phyloP scores from a whole-genome alignment of 192 early-diverging fungal genomes.

The Borealophlyctis nickersoniae region DNA sequence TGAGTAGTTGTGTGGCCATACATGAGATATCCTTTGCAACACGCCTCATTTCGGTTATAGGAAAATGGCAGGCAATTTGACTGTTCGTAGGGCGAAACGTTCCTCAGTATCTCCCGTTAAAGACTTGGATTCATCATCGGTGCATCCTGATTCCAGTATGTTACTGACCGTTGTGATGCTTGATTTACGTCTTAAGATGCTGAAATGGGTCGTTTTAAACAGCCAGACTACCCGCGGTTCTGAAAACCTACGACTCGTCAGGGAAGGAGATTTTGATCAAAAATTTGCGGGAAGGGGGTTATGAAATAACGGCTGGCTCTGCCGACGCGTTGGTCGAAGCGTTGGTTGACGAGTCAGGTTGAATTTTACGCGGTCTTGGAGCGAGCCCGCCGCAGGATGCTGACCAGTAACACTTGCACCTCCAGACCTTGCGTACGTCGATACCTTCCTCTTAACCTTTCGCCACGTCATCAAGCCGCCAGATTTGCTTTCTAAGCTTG shows the following conservation, averaged over 20 bases:
- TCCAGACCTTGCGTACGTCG: slow-evolving; percentile 18
- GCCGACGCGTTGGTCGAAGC: slow-evolving; percentile 23
- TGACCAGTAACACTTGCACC: neutral
- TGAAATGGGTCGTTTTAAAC: no score
- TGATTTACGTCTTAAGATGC: no score
- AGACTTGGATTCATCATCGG: no score
- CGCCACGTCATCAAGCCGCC: slow-evolving; percentile 22
- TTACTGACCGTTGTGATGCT: no score
- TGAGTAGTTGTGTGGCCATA: no score
- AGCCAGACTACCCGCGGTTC: slow-evolving; percentile 5
- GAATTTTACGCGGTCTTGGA: neutral
- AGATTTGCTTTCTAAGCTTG: slow-evolving; percentile 8
- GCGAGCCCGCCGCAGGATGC: neutral
- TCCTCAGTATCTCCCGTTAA: neutral
- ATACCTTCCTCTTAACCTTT: slow-evolving; percentile 33
- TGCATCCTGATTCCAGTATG: no score
- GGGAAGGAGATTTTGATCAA: slow-evolving; percentile 32
- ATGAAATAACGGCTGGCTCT: slow-evolving; percentile 23
- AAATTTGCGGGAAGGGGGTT: slow-evolving; percentile 9
- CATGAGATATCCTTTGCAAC: no score
- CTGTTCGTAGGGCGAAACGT: neutral
- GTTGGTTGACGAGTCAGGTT: slow-evolving; percentile 18
- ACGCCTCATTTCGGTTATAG: no score
- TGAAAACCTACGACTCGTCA: slow-evolving; percentile 6
- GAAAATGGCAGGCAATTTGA: neutral